Base-by-base conservation (phyloP, 2,329 filamentous ascomycete genomes). In the Tympanopsis confertula region DNA sequence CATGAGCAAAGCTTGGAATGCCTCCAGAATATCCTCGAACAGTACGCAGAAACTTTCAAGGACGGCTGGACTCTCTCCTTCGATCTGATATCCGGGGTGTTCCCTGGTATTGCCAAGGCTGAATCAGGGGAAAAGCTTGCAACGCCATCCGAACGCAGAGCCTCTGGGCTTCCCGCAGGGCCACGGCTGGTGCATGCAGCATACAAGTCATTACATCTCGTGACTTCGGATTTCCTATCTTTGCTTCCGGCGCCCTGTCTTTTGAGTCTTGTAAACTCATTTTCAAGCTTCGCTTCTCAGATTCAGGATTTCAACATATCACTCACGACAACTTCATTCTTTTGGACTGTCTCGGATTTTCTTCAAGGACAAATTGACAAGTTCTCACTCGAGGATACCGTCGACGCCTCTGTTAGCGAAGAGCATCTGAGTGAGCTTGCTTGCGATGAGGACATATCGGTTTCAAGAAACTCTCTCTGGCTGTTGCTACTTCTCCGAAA, bases 291-390 rank as follows among this genome's bases (percentile, higher is more conserved):
- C 57, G 87, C 86, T 48, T 82, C 79, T 1, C 91, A 98, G 56
- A 72, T 81, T 45, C 85, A 94, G 46, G 91, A 98, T 52, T 69
- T 98, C 26, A 98, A 98, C 48, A 93, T 96, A 50, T 89, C 89
- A 0, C 66, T 98, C 19, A 96, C 91, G 22, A 82, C 85, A 65
- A 58, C 73, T 55, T n/a, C 89, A 0, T 91, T 94, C 52, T 94
- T 94, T 56, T 95, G 88, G 86, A 88, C 89, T 38, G 73, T 95
- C 5, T 94, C 89, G 0, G 88, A 95, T 55, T 91, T 88, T 45
- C 66, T 96, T 4, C 79, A 75, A 2, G 62, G 68, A 3, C 74
- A 72, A 46, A 74, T 68, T 38, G 66, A 65, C 41, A 65, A 69
- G 0, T 69, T 80, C 33, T 66, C 69, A 1, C 71, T 81, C 1